Evolutionary conservation across 305 asterid species (phyloP).

Genomic region (Plantago lanceolata): DNA sequence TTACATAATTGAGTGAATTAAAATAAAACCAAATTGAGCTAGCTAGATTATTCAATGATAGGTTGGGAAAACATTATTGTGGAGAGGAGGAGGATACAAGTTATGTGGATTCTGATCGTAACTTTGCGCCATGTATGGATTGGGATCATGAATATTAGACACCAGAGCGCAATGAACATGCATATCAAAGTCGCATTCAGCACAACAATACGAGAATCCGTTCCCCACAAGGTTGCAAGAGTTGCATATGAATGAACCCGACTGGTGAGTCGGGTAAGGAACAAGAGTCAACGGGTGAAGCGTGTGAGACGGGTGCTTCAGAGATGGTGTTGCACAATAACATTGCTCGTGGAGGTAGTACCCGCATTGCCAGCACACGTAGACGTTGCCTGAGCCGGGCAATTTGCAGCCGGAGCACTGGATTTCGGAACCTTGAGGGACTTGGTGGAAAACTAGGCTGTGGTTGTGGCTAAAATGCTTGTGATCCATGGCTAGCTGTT

Average conservation of each 20-base stretch:
- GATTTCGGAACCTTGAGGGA: conserved; percentile 45
- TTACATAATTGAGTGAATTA: no score
- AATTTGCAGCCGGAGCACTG: conserved; percentile 60
- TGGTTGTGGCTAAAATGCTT: conserved; percentile 77
- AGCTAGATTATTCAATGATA: no score
- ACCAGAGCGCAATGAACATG: conserved; percentile 67
- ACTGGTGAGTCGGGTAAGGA: conserved; percentile 60
- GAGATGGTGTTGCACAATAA: conserved; percentile 42
- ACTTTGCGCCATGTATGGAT: no score
- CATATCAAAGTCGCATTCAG: conserved; percentile 59
- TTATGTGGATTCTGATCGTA: no score
- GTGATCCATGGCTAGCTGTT: conserved; percentile 33
- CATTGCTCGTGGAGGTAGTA: conserved; percentile 65
- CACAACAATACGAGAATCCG: conserved; percentile 51
- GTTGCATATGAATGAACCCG: conserved; percentile 49
- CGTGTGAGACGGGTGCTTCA: conserved; percentile 51
- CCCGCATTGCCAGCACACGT: conserved; percentile 62
- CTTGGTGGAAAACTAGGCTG: conserved; percentile 45
- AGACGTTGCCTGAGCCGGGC: conserved; percentile 40
- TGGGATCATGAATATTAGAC: no score
- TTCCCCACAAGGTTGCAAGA: conserved; percentile 42
- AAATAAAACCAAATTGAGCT: no score
- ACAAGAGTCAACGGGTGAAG: conserved; percentile 49
- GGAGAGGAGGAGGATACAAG: no score
- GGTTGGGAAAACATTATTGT: no score